phyloP scores from a whole-genome alignment of 768 basidiomycete species.

The Suillus paluster region DNA sequence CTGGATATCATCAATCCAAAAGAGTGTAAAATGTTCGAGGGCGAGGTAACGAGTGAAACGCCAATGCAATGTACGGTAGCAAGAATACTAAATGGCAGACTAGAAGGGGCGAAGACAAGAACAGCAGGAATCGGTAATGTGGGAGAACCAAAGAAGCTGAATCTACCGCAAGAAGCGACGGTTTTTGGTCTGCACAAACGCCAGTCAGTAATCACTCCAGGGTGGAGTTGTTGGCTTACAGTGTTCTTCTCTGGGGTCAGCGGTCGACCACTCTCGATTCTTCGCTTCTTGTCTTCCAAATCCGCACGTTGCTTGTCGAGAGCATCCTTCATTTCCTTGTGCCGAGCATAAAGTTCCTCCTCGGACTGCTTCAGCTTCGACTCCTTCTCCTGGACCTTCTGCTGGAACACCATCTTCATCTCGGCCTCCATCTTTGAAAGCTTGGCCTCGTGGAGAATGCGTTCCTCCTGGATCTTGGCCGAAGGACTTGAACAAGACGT shows the following conservation, averaged over 20 bases:
- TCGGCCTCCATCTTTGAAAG: slow-evolving; percentile 99
- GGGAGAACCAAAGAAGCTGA: slow-evolving; percentile 6
- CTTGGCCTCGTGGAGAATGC: slow-evolving; percentile 94
- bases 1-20: slow-evolving; percentile 65
- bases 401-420: slow-evolving; percentile 99
- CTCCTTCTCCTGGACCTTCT: slow-evolving; percentile 99
- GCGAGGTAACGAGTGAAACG: slow-evolving; percentile 35
- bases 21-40: slow-evolving; percentile 58
- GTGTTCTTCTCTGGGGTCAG: slow-evolving; percentile 93
- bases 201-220: slow-evolving; percentile 15
- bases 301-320: slow-evolving; percentile 95
- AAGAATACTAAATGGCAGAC: slow-evolving; percentile 41
- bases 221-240: slow-evolving; percentile 50
- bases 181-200: slow-evolving; percentile 35
- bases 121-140: slow-evolving; percentile 13
- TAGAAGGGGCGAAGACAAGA: slow-evolving; percentile 40
- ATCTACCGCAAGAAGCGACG: slow-evolving; percentile 42
- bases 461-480: slow-evolving; percentile 94
- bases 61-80: slow-evolving; percentile 47
- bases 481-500: slow-evolving; percentile 70
- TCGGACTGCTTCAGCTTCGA: slow-evolving; percentile 98
- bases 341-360: slow-evolving; percentile 97
- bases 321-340: slow-evolving; percentile 99
- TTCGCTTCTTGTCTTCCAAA: slow-evolving; percentile 98
- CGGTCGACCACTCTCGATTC: slow-evolving; percentile 92